phyloP scores from a whole-genome alignment of 2,329 filamentous ascomycete species.

The Neurospora sp. region DNA sequence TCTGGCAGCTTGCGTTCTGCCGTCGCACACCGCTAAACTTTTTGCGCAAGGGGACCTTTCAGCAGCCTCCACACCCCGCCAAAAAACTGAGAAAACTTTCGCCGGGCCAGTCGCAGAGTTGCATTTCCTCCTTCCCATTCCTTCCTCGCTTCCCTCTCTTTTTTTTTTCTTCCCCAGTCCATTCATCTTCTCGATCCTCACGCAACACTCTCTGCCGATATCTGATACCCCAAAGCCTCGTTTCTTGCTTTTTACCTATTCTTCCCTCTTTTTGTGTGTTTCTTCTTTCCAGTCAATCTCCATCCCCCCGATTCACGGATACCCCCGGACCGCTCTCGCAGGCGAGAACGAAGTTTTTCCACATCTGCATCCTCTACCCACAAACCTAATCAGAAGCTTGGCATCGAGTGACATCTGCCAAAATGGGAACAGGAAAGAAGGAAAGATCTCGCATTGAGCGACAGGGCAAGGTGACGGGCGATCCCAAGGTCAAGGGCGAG shows the following conservation, averaged over 20 bases:
- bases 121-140: slow-evolving; percentile 3
- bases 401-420: slow-evolving; percentile 9
- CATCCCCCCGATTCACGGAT: neutral
- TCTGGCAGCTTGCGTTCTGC: slow-evolving; percentile 9
- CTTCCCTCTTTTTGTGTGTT: slow-evolving; percentile 1
- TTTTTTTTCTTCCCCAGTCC: slow-evolving; percentile 6
- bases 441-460: slow-evolving; percentile 73
- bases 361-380: neutral
- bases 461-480: slow-evolving; percentile 85
- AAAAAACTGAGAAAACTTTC: slow-evolving; percentile 6
- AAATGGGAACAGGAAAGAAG: slow-evolving; percentile 61
- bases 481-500: slow-evolving; percentile 90
- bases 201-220: neutral
- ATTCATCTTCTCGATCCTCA: neutral
- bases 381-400: slow-evolving; percentile 1
- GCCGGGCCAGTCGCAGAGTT: neutral
- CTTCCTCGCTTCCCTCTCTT: slow-evolving; percentile 4
- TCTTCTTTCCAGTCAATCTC: slow-evolving; percentile 8
- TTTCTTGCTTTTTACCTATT: slow-evolving; percentile 4
- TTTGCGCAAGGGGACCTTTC: slow-evolving; percentile 8
- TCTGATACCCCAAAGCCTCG: neutral
- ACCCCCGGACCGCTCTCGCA: neutral
- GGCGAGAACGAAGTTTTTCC: neutral
- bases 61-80: slow-evolving; percentile 15
- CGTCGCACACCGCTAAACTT: slow-evolving; percentile 15